phyloP scores from a whole-genome alignment of 2,329 filamentous ascomycete species.

The Chaetomiaceae sp. region DNA sequence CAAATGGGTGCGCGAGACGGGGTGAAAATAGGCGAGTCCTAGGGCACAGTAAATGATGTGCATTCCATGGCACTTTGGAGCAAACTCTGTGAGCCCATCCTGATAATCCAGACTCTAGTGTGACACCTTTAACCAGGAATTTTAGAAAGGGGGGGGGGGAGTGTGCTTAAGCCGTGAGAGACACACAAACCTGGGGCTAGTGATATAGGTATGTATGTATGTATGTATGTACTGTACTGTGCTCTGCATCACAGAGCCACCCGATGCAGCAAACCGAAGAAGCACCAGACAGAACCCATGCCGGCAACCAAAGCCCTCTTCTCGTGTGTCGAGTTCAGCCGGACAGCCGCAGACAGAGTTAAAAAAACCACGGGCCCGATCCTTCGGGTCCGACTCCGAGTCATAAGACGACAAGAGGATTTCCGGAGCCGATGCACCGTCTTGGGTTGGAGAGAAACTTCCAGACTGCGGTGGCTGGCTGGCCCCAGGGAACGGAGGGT shows the following conservation, averaged over 20 bases:
- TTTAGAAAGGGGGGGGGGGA: too few species aligned
- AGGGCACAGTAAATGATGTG: background rate
- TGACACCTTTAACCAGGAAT: too few species aligned
- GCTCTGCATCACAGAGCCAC: constrained; percentile 1
- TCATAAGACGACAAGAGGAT: background rate
- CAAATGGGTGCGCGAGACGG: background rate
- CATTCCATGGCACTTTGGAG: background rate
- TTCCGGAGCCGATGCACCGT: background rate
- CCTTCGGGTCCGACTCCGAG: background rate
- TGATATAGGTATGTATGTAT: constrained; percentile 1
- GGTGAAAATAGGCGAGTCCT: background rate
- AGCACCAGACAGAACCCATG: too few species aligned
- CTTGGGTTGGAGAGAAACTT: background rate
- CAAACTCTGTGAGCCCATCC: background rate
- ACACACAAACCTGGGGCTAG: constrained; percentile 7
- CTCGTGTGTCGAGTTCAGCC: too few species aligned
- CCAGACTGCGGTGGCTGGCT: too few species aligned
- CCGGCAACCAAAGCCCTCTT: too few species aligned
- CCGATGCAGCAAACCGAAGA: background rate
- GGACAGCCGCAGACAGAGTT: too few species aligned
- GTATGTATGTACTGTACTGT: background rate
- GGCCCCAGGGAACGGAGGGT: too few species aligned
- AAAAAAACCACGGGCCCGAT: background rate
- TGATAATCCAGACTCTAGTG: too few species aligned
- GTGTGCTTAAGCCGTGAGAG: constrained; percentile 7